phyloP scores from a whole-genome alignment of 2,329 filamentous ascomycete species.

The Ophiocordyceps camponoti-saundersi region DNA sequence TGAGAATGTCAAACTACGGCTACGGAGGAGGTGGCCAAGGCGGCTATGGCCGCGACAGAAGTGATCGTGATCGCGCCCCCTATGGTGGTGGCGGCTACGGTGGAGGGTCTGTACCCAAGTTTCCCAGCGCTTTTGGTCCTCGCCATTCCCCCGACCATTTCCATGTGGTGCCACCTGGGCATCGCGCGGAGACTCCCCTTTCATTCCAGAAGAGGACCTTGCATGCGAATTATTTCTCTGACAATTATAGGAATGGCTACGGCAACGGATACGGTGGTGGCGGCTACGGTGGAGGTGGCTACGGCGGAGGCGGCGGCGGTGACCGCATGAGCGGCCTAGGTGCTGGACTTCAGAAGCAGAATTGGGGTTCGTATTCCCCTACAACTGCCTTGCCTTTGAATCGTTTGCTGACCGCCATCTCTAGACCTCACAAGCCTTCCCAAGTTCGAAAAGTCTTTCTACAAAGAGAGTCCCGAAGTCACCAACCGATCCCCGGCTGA shows the following conservation, averaged over 20 bases:
- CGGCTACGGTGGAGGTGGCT: constrained; percentile 17
- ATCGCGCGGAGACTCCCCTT: no score
- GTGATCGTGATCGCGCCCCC: constrained; percentile 21
- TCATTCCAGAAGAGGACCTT: no score
- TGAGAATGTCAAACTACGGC: constrained; percentile 29
- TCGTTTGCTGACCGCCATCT: constrained; percentile 8
- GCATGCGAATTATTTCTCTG: background rate
- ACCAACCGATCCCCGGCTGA: constrained; percentile 57
- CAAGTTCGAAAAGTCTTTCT: constrained; percentile 99
- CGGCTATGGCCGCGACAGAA: constrained; percentile 27
- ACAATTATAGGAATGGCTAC: constrained; percentile 12
- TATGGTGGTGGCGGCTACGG: constrained; percentile 14
- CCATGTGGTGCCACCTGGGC: no score
- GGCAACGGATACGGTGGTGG: constrained; percentile 15
- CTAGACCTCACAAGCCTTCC: constrained; percentile 61
- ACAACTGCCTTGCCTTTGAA: background rate
- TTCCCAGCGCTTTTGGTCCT: background rate
- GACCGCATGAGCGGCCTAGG: constrained; percentile 92
- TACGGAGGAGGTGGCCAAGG: constrained; percentile 15
- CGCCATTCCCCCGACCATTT: no score
- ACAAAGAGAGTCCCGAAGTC: constrained; percentile 84
- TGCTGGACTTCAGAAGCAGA: constrained; percentile 69
- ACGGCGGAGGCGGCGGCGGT: constrained; percentile 47
- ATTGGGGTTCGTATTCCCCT: constrained; percentile 54
- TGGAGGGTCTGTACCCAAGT: constrained; percentile 19